phyloP scores from a whole-genome alignment of 2,329 filamentous ascomycete species.

The Curvularia sp. region DNA sequence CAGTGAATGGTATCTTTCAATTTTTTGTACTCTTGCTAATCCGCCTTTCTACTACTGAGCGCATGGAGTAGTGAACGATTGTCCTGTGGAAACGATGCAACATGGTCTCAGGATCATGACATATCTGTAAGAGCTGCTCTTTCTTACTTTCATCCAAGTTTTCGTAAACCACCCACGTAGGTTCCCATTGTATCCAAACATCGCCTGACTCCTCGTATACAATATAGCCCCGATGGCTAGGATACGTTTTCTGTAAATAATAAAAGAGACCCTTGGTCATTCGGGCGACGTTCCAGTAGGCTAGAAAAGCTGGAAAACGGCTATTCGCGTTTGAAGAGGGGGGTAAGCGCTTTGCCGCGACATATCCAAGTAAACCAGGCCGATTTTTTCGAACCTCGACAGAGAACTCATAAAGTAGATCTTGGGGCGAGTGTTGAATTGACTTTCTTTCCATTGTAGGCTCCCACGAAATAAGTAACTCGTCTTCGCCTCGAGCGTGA shows the following conservation, averaged over 20 bases:
- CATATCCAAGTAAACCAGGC: conserved; percentile 17
- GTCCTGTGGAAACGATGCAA: conserved; percentile 16
- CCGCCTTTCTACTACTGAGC: conserved; percentile 6
- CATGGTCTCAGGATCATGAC: conserved; percentile 8
- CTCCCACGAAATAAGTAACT: conserved; percentile 19
- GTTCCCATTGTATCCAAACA: conserved; percentile 24
- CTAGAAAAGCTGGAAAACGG: conserved; percentile 21
- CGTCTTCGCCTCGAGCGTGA: conserved; percentile 10
- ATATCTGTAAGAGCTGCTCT: conserved; percentile 6
- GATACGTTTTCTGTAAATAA: conserved; percentile 13
- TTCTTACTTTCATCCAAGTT: conserved; percentile 14
- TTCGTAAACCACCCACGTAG: conserved; percentile 21
- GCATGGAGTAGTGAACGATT: conserved; percentile 17
- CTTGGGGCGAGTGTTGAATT: background rate
- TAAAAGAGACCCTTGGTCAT: conserved; percentile 18
- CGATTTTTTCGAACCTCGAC: conserved; percentile 11
- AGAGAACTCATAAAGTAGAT: conserved; percentile 4
- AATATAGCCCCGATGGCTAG: conserved; percentile 15
- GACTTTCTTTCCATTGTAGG: conserved; percentile 16
- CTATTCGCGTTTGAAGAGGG: conserved; percentile 1
- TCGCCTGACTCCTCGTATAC: conserved; percentile 13
- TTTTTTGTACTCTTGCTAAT: too few species aligned
- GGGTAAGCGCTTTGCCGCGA: conserved; percentile 12
- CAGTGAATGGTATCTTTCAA: too few species aligned
- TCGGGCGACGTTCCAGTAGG: conserved; percentile 17